Percentiles rank a stretch among this genome's conserved stretches.
These are phyloP conservation scores for Benincasa hispida DNA, from an alignment of 306 rosid species.

Conservation along the genomic window DNA sequence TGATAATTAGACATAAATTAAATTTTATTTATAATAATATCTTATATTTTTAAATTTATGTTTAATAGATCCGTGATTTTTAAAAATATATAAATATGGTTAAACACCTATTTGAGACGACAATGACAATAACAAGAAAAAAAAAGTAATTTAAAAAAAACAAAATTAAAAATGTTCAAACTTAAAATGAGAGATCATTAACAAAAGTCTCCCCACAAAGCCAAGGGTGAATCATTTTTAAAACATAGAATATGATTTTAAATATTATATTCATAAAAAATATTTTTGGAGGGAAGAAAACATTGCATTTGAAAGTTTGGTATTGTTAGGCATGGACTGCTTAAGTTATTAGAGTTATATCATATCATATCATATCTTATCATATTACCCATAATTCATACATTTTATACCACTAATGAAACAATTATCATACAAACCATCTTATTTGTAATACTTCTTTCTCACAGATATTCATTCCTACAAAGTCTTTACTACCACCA, in stretches of 20 bases:
- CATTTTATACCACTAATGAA: not conserved
- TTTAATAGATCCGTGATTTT: too few relatives aligned
- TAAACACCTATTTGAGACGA: too few relatives aligned
- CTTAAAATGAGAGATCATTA: too few relatives aligned
- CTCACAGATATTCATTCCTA: not conserved
- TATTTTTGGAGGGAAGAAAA: not conserved
- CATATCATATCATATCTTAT: not conserved
- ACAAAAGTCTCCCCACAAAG: too few relatives aligned
- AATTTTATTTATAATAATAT: too few relatives aligned
- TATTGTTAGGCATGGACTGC: not conserved
- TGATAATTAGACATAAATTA: too few relatives aligned
- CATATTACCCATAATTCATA: not conserved
- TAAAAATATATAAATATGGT: too few relatives aligned
- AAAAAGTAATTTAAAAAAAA: too few relatives aligned
- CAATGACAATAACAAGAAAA: too few relatives aligned
- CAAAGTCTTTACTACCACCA: not conserved
- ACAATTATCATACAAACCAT: not conserved
- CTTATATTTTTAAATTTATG: too few relatives aligned
- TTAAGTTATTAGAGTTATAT: not conserved
- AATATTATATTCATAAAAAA: not conserved
- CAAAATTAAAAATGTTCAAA: too few relatives aligned
- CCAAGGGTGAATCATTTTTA: not conserved
- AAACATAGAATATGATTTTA: not conserved
- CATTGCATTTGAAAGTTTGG: not conserved
- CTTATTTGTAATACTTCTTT: not conserved